Evolutionary conservation across 805 yeast genomes (phyloP), one percentile per base, ranked within the genome.

Genomic region (Danielia reshetovae): DNA sequence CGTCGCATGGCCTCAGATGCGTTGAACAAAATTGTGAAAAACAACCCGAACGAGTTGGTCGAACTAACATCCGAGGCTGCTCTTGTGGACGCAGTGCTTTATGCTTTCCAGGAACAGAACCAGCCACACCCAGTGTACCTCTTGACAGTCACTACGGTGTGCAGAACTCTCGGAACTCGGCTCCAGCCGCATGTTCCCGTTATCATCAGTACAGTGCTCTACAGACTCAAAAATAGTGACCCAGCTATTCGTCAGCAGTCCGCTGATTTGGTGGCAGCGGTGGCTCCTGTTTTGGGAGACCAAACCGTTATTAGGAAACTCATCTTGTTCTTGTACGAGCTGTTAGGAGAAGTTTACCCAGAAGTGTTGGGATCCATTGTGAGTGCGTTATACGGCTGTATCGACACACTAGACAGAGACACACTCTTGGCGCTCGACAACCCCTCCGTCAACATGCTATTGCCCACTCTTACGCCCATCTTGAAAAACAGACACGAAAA

Each of bases 321-420:
- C 35, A 79, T 88, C 4, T 72, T 84, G 15, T 80, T 89, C 11
- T 63, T 93, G 22, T 87, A 83, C 55, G 99, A 93, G 56, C 83
- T 93, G 10, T 68, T 93, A 7, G 98, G 98, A 13, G 99, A 93
- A 54, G 90, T 83, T 5, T 87, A 79, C 45, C 98, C 98, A 0
- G 96, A 88, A 34, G 97, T 88, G 2, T 65, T 93, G 29, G 97
- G 95, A 0, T 84, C 96, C 0, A 73, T 90, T 2, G 62, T 93
- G 11, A 74, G 74, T 12, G 95, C 95, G 0, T 59, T 90, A 47
- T 60, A 72, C 34, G 62, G 77, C 9, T 79, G 89, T 25, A 73
- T 86, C 13, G 60, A 69, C 2, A 75, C 72, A 13, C 70, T 82
- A 28, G 84, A 83, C 7, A 65, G 79, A 10, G 69, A 73, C 1